A percentile compares a stretch with the other conserved stretches of the same genome.
Evolutionary conservation across 495 filamentous ascomycete species (phyloP).

Genomic region (Neurospora sp.): DNA sequence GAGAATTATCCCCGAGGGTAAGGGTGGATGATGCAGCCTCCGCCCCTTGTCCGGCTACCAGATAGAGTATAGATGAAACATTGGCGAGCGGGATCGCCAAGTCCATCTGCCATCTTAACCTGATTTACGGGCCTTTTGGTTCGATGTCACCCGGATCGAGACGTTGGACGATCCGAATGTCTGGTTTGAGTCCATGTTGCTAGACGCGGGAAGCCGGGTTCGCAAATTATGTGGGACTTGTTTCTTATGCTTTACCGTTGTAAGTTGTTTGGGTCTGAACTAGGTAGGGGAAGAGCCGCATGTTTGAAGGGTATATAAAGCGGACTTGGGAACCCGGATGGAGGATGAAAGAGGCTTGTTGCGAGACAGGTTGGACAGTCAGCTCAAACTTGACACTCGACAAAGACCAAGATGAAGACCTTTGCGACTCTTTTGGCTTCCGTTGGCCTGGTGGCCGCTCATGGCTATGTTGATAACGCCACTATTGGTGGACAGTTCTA

Average conservation of each 20-base stretch:
- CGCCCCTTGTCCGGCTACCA: not conserved
- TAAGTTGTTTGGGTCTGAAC: not conserved
- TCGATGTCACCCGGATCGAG: not conserved
- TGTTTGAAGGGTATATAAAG: not conserved
- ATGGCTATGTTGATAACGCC: slow-evolving; percentile 49
- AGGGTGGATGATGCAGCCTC: not conserved
- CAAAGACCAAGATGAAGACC: slow-evolving; percentile 18
- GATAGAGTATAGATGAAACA: not conserved
- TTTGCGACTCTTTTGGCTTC: slow-evolving; percentile 34
- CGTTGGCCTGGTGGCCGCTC: slow-evolving; percentile 46
- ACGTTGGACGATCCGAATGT: not conserved
- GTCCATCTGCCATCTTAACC: not conserved
- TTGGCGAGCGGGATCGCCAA: not conserved
- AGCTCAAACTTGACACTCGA: not conserved
- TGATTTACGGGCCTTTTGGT: not conserved
- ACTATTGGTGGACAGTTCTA: slow-evolving; percentile 35
- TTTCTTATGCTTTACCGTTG: not conserved
- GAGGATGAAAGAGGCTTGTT: not conserved
- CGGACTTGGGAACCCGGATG: not conserved
- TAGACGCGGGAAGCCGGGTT: not conserved
- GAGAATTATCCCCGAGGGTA: not conserved
- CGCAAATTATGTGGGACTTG: not conserved
- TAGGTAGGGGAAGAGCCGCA: not conserved
- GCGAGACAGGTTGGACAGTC: not conserved
- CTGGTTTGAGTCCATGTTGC: not conserved